phyloP scores from a whole-genome alignment of 768 basidiomycete species.

The Termitomyces sp. region DNA sequence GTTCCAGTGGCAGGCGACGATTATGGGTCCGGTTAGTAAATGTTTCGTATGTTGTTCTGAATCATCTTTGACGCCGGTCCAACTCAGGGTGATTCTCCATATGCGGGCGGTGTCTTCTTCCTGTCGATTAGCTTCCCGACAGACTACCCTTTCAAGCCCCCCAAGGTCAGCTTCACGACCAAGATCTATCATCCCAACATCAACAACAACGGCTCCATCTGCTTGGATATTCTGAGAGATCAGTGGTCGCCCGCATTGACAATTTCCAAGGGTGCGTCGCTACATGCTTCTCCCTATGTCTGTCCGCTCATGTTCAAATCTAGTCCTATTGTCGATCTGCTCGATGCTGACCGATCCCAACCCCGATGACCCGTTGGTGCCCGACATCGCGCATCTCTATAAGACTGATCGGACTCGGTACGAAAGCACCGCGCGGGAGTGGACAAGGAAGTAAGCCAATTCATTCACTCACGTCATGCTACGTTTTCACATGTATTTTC shows the following conservation, averaged over 20 bases:
- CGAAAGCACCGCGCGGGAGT: slow-evolving; percentile 97
- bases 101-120: slow-evolving; percentile 99
- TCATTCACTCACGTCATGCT: neutral
- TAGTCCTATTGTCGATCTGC: slow-evolving; percentile 95
- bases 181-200: slow-evolving; percentile 99
- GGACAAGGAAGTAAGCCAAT: slow-evolving; percentile 92
- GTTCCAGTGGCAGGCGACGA: slow-evolving; percentile 99
- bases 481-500: slow-evolving; percentile 3
- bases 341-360: slow-evolving; percentile 99
- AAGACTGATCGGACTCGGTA: slow-evolving; percentile 98
- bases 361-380: slow-evolving; percentile 97
- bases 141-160: slow-evolving; percentile 99
- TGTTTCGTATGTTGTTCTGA: slow-evolving; percentile 13
- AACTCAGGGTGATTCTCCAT: slow-evolving; percentile 89
- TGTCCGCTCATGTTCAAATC: neutral
- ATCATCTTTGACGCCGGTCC: slow-evolving; percentile 19
- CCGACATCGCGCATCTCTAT: slow-evolving; percentile 98
- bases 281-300: neutral
- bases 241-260: slow-evolving; percentile 99
- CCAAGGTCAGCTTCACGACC: slow-evolving; percentile 99
- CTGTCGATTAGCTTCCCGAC: slow-evolving; percentile 90
- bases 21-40: slow-evolving; percentile 94
- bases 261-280: slow-evolving; percentile 87
- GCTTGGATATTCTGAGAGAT: slow-evolving; percentile 96
- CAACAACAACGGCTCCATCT: slow-evolving; percentile 99